Base-by-base conservation (phyloP, 2,329 filamentous ascomycete species). In the Dactylellina drechsleri region DNA sequence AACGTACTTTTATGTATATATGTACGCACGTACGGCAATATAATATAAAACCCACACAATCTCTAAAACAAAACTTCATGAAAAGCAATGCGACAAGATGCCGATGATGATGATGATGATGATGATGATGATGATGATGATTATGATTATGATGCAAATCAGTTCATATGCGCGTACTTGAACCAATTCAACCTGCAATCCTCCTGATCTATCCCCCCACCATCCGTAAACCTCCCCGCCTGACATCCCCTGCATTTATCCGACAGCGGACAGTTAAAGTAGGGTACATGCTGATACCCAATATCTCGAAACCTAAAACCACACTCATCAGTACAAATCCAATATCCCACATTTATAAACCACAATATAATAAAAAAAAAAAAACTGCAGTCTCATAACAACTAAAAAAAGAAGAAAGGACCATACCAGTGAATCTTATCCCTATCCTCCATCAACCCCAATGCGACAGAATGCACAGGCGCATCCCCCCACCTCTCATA, bases 401-500 rank as follows among this genome's bases (percentile, higher is more conserved):
- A n/a, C n/a, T n/a, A n/a, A n/a, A n/a, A n/a, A n/a, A n/a, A n/a
- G n/a, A n/a, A n/a, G n/a, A n/a, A n/a, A n/a, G n/a, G n/a, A n/a
- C n/a, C n/a, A 7, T 28, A 28, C 93, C 93, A 98, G 82, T 98
- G 94, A 76, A 99, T 92, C 82, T 92, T 93, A 83, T 86, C 91
- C 80, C 89, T 87, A 81, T 99, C 94, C 80, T 96, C 94, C 81
- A 99, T 97, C 26, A 99, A 83, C 31, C 92, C 95, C 49, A 99
- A 83, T 0, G 92, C 95, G 79, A 99, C 93, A 78, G 92, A 96
- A 83, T 99, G 95, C 4, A 99, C 95, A 0, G 95, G 95, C 1
- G 95, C 95, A 85, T 99, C 95, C 8, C 95, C 95, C 95, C 95
- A 99, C 79, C 95, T 87, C 84, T 99, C 95, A 81, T 99, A 99